Evolutionary conservation across 1,139 yeast species (phyloP).

Genomic region (Nakaseomyces uthaithaninus): DNA sequence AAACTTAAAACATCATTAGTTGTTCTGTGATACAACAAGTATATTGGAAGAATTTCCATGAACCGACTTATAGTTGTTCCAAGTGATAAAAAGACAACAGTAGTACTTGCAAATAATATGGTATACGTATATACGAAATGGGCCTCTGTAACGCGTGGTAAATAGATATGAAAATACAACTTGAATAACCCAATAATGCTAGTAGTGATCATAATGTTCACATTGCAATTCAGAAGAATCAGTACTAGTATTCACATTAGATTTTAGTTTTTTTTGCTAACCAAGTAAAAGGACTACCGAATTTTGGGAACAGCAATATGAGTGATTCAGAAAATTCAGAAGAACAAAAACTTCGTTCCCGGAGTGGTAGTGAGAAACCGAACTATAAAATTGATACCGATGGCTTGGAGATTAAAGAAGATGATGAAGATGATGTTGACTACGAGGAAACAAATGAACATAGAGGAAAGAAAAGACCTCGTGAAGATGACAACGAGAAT

Average conservation of each 20-base stretch:
- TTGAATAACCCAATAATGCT: too few relatives aligned
- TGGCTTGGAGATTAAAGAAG: constrained; percentile 25
- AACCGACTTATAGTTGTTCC: too few relatives aligned
- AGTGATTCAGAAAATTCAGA: constrained; percentile 10
- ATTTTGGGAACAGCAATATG: constrained; percentile 1
- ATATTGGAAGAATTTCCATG: too few relatives aligned
- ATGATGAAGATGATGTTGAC: constrained; percentile 24
- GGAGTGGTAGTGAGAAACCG: constrained; percentile 21
- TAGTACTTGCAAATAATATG: too few relatives aligned
- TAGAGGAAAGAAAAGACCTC: constrained; percentile 3
- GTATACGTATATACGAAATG: too few relatives aligned
- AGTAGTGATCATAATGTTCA: too few relatives aligned
- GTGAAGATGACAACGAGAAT: constrained; percentile 12
- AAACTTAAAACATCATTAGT: too few relatives aligned
- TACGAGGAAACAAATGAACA: constrained; percentile 22
- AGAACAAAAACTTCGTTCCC: constrained; percentile 15
- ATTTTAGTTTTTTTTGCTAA: not conserved
- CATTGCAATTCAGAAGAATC: not conserved
- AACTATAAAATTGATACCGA: constrained; percentile 26
- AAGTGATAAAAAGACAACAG: too few relatives aligned
- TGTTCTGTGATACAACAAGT: too few relatives aligned
- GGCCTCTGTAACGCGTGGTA: too few relatives aligned
- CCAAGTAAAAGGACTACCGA: not conserved
- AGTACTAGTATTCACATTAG: not conserved
- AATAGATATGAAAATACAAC: too few relatives aligned